Conservation (phyloP, 2,329 filamentous ascomycete genomes). For the Lizonia empirigonia region DNA sequence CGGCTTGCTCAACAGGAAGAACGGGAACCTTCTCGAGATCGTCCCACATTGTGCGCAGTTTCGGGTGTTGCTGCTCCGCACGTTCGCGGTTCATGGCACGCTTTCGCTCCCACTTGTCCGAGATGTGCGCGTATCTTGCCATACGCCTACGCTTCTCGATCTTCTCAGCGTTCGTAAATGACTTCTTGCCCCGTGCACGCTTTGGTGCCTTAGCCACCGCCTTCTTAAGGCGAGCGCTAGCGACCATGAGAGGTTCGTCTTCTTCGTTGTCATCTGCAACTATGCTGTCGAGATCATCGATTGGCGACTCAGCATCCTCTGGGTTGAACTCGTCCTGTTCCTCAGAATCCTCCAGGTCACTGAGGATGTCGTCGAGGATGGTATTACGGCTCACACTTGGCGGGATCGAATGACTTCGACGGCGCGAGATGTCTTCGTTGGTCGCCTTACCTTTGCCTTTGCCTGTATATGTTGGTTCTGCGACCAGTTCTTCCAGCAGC, state of each 20-base stretch:
- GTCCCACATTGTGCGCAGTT: slow-evolving; percentile 83
- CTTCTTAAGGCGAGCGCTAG: slow-evolving; percentile 27
- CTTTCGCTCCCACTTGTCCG: slow-evolving; percentile 50
- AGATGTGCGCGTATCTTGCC: slow-evolving; percentile 41
- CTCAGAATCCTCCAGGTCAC: slow-evolving; percentile 32
- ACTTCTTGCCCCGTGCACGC: slow-evolving; percentile 32
- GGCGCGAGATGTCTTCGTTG: slow-evolving; percentile 9
- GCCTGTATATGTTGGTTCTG: slow-evolving; percentile 20
- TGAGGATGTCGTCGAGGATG: slow-evolving; percentile 26
- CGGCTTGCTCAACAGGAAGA: slow-evolving; percentile 67
- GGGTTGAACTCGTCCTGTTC: slow-evolving; percentile 36
- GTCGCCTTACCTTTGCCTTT: slow-evolving; percentile 36
- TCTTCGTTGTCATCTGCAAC: slow-evolving; percentile 35
- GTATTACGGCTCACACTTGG: slow-evolving; percentile 27
- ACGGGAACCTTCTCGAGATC: slow-evolving; percentile 71
- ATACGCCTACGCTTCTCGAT: slow-evolving; percentile 25
- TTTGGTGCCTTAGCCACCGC: slow-evolving; percentile 15
- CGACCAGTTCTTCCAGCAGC: slow-evolving; percentile 26
- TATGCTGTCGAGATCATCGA: slow-evolving; percentile 26
- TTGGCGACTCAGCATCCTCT: slow-evolving; percentile 28
- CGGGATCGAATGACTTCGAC: slow-evolving; percentile 28
- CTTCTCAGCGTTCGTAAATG: slow-evolving; percentile 31
- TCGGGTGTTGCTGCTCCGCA: slow-evolving; percentile 77
- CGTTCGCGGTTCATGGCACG: slow-evolving; percentile 64
- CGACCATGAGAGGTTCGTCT: slow-evolving; percentile 33